Evolutionary conservation across 768 basidiomycete species (phyloP).

Genomic region (Leccinum sublutescens): DNA sequence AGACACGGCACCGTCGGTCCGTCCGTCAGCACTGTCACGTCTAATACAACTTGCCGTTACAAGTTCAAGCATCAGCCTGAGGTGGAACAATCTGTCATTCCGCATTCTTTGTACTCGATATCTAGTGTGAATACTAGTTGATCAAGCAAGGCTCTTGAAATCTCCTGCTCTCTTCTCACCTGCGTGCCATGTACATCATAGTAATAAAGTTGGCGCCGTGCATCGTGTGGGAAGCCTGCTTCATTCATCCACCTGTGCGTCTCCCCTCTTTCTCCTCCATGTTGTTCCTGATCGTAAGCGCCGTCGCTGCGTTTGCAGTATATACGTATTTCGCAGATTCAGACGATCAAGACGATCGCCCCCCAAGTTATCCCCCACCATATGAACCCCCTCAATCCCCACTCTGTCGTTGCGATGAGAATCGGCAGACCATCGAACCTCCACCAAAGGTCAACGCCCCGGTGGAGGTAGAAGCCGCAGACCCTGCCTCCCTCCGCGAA

Average conservation of each 20-base stretch:
- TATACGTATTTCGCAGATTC: slow-evolving; percentile 8
- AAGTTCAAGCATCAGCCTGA: too few species aligned
- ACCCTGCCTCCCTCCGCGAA: slow-evolving; percentile 65
- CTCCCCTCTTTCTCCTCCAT: slow-evolving; percentile 1
- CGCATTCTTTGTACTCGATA: slow-evolving; percentile 7
- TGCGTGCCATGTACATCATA: neutral
- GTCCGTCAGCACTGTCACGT: too few species aligned
- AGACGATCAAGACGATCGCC: slow-evolving; percentile 5
- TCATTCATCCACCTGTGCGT: neutral
- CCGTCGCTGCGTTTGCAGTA: slow-evolving; percentile 2
- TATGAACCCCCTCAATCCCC: neutral
- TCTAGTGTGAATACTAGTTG: neutral
- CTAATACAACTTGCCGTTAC: too few species aligned
- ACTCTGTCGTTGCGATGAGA: slow-evolving; percentile 5
- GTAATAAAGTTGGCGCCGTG: neutral
- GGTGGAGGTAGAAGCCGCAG: neutral
- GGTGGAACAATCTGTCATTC: slow-evolving; percentile 1
- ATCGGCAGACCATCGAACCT: neutral
- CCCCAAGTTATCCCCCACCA: neutral
- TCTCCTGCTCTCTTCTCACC: neutral
- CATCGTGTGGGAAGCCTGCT: neutral
- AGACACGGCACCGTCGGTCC: too few species aligned
- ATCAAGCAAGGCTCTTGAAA: neutral
- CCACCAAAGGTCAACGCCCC: neutral
- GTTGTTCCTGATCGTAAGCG: slow-evolving; percentile 15